Base-by-base conservation (phyloP, 116 monocot species). In the Zostera marina region DNA sequence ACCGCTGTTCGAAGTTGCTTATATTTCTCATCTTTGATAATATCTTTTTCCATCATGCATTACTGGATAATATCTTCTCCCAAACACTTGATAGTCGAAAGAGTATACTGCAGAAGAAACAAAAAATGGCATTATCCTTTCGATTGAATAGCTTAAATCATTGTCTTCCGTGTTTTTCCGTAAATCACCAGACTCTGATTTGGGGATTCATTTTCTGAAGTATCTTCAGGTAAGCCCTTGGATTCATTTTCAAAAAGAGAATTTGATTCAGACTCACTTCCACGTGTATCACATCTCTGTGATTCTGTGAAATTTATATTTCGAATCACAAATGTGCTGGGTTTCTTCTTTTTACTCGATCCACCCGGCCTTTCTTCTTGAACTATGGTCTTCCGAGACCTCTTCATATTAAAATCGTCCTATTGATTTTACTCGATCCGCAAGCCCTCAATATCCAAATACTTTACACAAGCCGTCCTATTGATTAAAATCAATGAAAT, bases 371-470 rank as follows among this genome's bases (percentile, higher is more conserved):
- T 69, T 77, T 68, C 69, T 79, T 64, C 72, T 79, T 53, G 77
- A 79, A 59, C 70, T 69, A 42, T 48, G 66, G 22, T 63, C 69
- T 48, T 63, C 56, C 70, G 67, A 64, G 47, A 41, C 55, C 53
- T 80, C 81, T 72, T 74, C 66, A 82, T 68, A 43, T 88, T 88
- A 63, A 73, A 77, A 79, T 94, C 94, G 77, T 88, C 88, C 58
- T 88, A 88, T 65, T 54, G n/a, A n/a, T n/a, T n/a, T n/a, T n/a
- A n/a, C n/a, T n/a, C n/a, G n/a, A n/a, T n/a, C n/a, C n/a, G n/a
- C n/a, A n/a, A n/a, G n/a, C 66, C 70, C 70, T 88, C 84, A 85
- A 94, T 60, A 94, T 88, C 80, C 63, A 79, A 76, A 68, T 81
- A 94, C 24, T 55, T 75, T 15, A 74, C 43, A 72, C 88, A 81